A percentile compares a stretch with the other conserved stretches of the same genome.
These are phyloP conservation scores for Dispira parvispora DNA, from an alignment of 192 early-diverging fungal genomes.

Conservation along the genomic window DNA sequence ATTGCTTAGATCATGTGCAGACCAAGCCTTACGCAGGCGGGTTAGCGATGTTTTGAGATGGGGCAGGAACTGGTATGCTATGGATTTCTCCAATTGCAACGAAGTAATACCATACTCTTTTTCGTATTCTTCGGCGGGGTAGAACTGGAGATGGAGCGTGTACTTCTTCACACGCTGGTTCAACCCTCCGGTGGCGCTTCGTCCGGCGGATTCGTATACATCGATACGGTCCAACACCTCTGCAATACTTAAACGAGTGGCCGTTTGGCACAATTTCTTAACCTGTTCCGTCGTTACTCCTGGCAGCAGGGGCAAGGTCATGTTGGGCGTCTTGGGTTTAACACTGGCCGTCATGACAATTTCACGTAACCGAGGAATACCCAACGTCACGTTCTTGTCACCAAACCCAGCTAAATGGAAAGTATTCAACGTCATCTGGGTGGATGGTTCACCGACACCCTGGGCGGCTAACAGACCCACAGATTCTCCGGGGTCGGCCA, in stretches of 20 bases:
- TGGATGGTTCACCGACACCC: conserved; percentile 96
- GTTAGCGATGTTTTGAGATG: conserved; percentile 26
- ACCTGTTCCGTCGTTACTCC: conserved; percentile 47
- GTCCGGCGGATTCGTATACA: conserved; percentile 58
- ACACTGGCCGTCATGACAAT: conserved; percentile 97
- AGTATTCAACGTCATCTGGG: conserved; percentile 99
- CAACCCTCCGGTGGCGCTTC: conserved; percentile 17
- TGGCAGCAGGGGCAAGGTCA: conserved; percentile 65
- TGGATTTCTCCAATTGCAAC: conserved; percentile 47
- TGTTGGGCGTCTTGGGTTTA: conserved; percentile 79
- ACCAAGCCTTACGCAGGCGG: not conserved
- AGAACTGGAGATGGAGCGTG: conserved; percentile 68
- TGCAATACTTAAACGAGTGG: conserved; percentile 55
- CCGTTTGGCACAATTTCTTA: conserved; percentile 46
- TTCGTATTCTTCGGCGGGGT: conserved; percentile 57
- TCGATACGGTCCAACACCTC: conserved; percentile 77
- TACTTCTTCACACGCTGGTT: conserved; percentile 52
- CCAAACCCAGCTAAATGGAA: conserved; percentile 98
- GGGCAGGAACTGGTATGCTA: conserved; percentile 59
- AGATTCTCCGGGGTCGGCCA: conserved; percentile 94
- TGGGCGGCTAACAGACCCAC: conserved; percentile 96
- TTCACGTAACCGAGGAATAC: conserved; percentile 98
- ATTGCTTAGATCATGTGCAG: conserved; percentile 16
- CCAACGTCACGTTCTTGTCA: conserved; percentile 97
- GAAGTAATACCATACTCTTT: conserved; percentile 56